Base-by-base conservation (phyloP, 106 monocot genomes). In the Allium cepa region DNA sequence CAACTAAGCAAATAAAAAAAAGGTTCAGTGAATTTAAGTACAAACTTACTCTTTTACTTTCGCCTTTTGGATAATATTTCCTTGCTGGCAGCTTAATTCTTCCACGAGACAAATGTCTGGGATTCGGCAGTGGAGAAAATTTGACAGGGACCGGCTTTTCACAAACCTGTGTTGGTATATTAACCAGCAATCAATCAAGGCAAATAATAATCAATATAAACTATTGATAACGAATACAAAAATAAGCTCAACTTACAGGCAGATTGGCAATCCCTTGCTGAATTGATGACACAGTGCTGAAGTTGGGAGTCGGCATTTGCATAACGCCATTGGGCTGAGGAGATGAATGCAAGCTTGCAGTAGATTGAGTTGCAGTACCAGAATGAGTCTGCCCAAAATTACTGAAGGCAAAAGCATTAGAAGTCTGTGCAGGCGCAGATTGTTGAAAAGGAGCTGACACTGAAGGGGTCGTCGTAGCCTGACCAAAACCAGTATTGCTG, bases 351-450 rank as follows among this genome's bases (percentile, higher is more conserved):
- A 22, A 13, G 63, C 36, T 63, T 63, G 28, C 45, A 45, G 26
- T 28, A 45, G 10, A 26, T 28, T 45, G 10, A 45, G 61, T 27
- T 28, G 27, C 22, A 28, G 17, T 13, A 61, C 61, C 61, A n/a
- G 3, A 28, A 28, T 61, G 8, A 13, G 87, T 28, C 72, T 94
- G 94, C 57, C 87, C 87, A 66, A 90, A 83, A 61, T 83, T 88
- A 18, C 78, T 69, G 78, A 90, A 90, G 50, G 86, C 75, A 83
- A 84, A 82, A 18, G 50, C 61, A 36, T 36, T 36, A 36, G 36
- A 36, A 36, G 36, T 36, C 36, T 70, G 84, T 55, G 57, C 16
- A 62, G 77, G 75, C 15, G 72, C 53, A 75, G 83, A 58, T 8
- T 55, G 62, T 62, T 73, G 90, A 73, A 87, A 92, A 36, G 36